A percentile compares a stretch with the other conserved stretches of the same genome.
Conservation (phyloP, 805 yeast species). For the Hanseniaspora lindneri region DNA sequence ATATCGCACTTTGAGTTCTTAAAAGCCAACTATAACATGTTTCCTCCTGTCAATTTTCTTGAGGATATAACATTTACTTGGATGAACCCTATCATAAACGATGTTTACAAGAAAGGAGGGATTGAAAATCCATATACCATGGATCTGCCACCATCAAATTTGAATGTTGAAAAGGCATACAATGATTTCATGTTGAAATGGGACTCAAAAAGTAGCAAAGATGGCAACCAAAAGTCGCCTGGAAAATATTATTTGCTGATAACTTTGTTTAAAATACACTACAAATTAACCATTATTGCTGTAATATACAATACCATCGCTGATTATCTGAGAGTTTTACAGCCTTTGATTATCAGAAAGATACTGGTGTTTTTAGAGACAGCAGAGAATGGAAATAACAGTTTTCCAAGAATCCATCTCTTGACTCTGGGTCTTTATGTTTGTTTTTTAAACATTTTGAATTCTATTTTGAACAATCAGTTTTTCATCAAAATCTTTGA, state of each 20-base stretch:
- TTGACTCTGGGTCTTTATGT: conserved; percentile 49
- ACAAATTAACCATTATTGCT: conserved; percentile 29
- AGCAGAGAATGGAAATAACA: conserved; percentile 20
- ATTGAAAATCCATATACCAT: conserved; percentile 33
- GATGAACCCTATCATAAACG: conserved; percentile 37
- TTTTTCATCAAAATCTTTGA: conserved; percentile 47
- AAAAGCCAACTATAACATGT: conserved; percentile 20
- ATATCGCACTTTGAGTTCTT: conserved; percentile 27
- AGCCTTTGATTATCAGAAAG: conserved; percentile 44
- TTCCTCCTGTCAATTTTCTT: conserved; percentile 25
- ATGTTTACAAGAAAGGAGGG: conserved; percentile 32
- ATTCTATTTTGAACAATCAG: conserved; percentile 59
- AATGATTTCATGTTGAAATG: conserved; percentile 29
- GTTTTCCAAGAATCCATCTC: conserved; percentile 47
- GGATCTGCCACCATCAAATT: conserved; percentile 33
- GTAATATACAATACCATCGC: conserved; percentile 31
- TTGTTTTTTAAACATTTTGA: conserved; percentile 49
- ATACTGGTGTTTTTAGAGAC: conserved; percentile 37
- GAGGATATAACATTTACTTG: conserved; percentile 36
- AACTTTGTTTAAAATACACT: conserved; percentile 33
- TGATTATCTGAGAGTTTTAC: conserved; percentile 34
- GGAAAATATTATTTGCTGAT: conserved; percentile 27
- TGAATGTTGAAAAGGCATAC: conserved; percentile 29
- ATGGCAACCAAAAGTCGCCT: conserved; percentile 8
- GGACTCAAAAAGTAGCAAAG: conserved; percentile 21